These are phyloP conservation scores for Saturnispora sanitii DNA, from an alignment of 805 yeast genomes.

Conservation along the genomic window DNA sequence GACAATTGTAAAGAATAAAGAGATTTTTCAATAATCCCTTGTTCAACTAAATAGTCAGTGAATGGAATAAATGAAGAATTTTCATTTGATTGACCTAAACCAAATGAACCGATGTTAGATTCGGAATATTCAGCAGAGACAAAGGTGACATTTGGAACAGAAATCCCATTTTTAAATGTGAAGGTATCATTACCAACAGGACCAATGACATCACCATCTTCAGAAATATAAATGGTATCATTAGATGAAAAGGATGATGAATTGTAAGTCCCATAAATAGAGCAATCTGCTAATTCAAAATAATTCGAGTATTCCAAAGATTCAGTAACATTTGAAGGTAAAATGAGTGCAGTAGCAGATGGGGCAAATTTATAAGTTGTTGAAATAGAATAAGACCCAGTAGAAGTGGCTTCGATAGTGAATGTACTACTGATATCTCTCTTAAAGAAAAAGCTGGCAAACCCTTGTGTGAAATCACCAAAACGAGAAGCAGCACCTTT, in stretches of 20 bases:
- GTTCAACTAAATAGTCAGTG: conserved; percentile 8
- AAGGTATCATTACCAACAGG: conserved; percentile 11
- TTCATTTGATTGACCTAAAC: conserved; percentile 12
- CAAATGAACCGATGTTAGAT: conserved; percentile 14
- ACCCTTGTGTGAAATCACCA: conserved; percentile 1
- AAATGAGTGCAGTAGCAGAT: not conserved
- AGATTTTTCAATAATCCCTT: conserved; percentile 11
- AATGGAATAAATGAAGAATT: conserved; percentile 11
- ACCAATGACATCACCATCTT: conserved; percentile 10
- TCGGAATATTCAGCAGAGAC: conserved; percentile 12
- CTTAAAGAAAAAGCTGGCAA: conserved; percentile 1
- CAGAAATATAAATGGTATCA: conserved; percentile 3
- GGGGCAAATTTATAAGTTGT: conserved; percentile 5
- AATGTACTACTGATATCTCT: conserved; percentile 1
- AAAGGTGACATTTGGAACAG: conserved; percentile 6
- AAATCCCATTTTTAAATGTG: not conserved
- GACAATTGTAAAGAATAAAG: conserved; percentile 11
- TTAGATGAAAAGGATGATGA: conserved; percentile 9
- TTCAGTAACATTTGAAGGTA: not conserved
- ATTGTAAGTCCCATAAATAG: conserved; percentile 12
- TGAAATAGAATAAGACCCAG: not conserved
- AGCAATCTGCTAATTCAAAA: conserved; percentile 8
- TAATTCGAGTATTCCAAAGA: conserved; percentile 1
- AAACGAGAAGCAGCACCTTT: conserved; percentile 6
- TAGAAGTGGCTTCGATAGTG: not conserved